Conservation (phyloP, 2,329 filamentous ascomycete genomes). For the Daldinia sp. region DNA sequence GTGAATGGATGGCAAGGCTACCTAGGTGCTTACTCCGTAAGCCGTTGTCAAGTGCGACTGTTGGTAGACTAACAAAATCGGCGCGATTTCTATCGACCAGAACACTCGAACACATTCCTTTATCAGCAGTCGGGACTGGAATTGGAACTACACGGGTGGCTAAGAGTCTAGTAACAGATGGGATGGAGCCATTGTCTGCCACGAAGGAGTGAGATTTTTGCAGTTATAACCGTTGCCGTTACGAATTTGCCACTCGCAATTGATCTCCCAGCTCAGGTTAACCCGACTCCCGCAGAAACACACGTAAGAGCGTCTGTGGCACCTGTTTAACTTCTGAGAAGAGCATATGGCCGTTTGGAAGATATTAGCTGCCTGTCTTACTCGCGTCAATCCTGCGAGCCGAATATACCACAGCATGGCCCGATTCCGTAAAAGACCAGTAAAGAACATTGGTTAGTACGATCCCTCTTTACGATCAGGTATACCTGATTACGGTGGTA, state of each 20-base stretch:
- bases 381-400: slow-evolving; percentile 6
- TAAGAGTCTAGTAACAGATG: slow-evolving; percentile 3
- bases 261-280: neutral
- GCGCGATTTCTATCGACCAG: neutral
- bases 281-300: neutral
- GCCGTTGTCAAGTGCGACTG: slow-evolving; percentile 1
- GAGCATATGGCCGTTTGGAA: slow-evolving; percentile 6
- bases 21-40: slow-evolving; percentile 25
- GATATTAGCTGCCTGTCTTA: slow-evolving; percentile 9
- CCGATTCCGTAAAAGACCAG: neutral
- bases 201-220: neutral
- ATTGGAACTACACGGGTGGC: neutral
- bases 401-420: slow-evolving; percentile 7
- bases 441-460: neutral
- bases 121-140: neutral
- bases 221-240: neutral
- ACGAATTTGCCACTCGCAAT: slow-evolving; percentile 2
- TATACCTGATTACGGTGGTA: neutral
- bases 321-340: slow-evolving; percentile 27
- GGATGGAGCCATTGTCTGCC: slow-evolving; percentile 17
- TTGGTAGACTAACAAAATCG: neutral
- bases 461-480: neutral
- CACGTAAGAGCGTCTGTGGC: neutral
- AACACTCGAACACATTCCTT: neutral
- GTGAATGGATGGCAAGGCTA: slow-evolving; percentile 21